Evolutionary conservation across 192 early-diverging fungal genomes (phyloP).

Genomic region (Helicostylum pulchrum): DNA sequence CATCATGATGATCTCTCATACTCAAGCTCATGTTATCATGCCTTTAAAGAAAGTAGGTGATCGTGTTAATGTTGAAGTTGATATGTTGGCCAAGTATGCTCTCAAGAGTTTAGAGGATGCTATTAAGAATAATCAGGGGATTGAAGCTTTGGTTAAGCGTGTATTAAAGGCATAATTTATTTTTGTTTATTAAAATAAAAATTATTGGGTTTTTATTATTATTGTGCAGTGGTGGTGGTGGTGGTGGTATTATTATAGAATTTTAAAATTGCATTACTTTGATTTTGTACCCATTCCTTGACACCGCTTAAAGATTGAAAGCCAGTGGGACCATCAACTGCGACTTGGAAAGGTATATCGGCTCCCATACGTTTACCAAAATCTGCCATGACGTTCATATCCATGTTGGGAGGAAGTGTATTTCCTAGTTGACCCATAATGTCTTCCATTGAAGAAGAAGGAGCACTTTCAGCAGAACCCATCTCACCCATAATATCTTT

Average conservation of each 20-base stretch:
- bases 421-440: slow-evolving; percentile 31
- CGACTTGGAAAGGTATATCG: not conserved
- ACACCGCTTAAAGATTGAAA: slow-evolving; percentile 2
- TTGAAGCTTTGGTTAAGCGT: slow-evolving; percentile 35
- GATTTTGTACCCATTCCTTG: slow-evolving; percentile 8
- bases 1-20: slow-evolving; percentile 96
- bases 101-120: slow-evolving; percentile 72
- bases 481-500: not conserved
- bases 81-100: slow-evolving; percentile 95
- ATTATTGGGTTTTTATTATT: not conserved
- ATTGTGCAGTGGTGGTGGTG: not conserved
- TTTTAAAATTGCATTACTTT: not conserved
- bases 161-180: slow-evolving; percentile 8
- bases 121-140: slow-evolving; percentile 52
- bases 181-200: not conserved
- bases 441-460: not conserved
- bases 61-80: slow-evolving; percentile 93
- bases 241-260: too few relatives aligned
- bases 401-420: slow-evolving; percentile 38
- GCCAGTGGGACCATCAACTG: slow-evolving; percentile 2
- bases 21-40: slow-evolving; percentile 81
- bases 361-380: not conserved
- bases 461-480: too few relatives aligned
- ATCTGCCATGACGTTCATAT: slow-evolving; percentile 3
- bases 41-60: slow-evolving; percentile 65